These are phyloP conservation scores for Stemphylium vesicarium DNA, from an alignment of 2,329 filamentous ascomycete genomes.

Conservation along the genomic window DNA sequence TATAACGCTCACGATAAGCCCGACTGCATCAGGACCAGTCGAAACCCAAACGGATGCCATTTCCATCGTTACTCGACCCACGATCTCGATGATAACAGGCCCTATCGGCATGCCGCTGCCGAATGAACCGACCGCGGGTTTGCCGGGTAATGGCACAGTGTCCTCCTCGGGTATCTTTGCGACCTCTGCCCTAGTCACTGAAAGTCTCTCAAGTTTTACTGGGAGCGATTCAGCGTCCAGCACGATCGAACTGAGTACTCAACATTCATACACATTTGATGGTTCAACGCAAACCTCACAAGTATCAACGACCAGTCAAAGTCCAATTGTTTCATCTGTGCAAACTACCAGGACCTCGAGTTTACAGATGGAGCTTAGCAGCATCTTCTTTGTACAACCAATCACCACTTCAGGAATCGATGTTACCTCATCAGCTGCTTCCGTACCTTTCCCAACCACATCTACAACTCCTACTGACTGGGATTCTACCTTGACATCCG, in stretches of 20 bases:
- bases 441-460: neutral
- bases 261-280: neutral
- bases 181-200: neutral
- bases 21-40: neutral
- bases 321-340: neutral
- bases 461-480: neutral
- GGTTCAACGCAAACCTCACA: neutral
- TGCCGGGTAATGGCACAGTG: neutral
- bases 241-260: neutral
- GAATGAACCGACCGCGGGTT: neutral
- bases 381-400: neutral
- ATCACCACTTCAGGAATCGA: neutral
- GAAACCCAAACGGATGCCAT: too few relatives aligned
- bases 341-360: neutral
- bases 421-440: neutral
- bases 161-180: neutral
- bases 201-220: neutral
- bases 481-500: neutral
- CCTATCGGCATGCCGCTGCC: neutral
- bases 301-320: neutral
- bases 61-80: too few relatives aligned
- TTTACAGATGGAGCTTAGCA: neutral
- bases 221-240: neutral
- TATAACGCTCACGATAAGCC: neutral
- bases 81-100: neutral